Percentiles rank a stretch among this genome's conserved stretches.
phyloP scores from a whole-genome alignment of 495 filamentous ascomycete genomes.

The Xylaria nigripes region DNA sequence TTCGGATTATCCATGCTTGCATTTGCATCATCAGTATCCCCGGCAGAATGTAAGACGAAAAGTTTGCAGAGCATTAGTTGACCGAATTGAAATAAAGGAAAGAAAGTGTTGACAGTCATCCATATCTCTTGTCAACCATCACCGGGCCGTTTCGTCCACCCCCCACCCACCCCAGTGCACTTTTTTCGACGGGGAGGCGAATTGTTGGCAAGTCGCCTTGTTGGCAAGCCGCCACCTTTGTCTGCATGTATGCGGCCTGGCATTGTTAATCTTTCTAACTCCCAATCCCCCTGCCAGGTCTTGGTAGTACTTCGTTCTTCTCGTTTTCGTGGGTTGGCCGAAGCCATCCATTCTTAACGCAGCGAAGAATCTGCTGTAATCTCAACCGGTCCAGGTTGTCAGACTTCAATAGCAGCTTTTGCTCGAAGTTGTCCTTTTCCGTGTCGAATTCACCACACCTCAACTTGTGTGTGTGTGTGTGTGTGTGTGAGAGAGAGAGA shows the following conservation, averaged over 20 bases:
- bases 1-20: not conserved
- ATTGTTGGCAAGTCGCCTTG: not conserved
- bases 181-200: not conserved
- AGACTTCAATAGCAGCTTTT: not conserved
- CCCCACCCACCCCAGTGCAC: not conserved
- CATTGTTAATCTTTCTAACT: not conserved
- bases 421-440: not conserved
- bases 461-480: too few relatives aligned
- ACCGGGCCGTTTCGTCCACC: not conserved
- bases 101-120: not conserved
- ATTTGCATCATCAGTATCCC: not conserved
- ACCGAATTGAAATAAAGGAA: constrained; percentile 1
- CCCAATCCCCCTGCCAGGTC: not conserved
- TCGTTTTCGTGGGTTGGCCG: not conserved
- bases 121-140: not conserved
- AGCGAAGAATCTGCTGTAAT: not conserved
- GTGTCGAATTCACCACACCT: not conserved
- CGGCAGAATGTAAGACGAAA: not conserved
- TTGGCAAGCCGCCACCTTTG: not conserved
- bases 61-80: not conserved
- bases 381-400: not conserved
- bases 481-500: too few relatives aligned
- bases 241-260: not conserved
- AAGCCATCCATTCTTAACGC: not conserved
- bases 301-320: not conserved